Conservation (phyloP, 495 filamentous ascomycete genomes). For the Penicillium pulvis region DNA sequence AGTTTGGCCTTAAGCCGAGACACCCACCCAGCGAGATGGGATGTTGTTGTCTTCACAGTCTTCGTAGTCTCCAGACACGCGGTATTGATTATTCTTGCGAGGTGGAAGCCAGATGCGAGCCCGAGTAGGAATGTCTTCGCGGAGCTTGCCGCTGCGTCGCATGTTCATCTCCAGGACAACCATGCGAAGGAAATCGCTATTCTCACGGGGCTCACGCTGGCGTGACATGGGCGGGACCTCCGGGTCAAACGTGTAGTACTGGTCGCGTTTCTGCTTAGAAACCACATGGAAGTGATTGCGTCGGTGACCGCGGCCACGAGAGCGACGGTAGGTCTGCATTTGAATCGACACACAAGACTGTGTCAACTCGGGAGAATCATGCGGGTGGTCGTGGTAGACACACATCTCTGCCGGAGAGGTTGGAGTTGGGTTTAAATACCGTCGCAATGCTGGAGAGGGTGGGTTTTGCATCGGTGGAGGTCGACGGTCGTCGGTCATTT, state of each 20-base stretch:
- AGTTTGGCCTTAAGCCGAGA: constrained; percentile 29
- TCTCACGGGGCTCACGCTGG: constrained; percentile 89
- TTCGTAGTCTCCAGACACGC: constrained; percentile 33
- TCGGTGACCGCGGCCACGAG: constrained; percentile 35
- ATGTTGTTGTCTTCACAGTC: constrained; percentile 39
- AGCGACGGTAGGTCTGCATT: constrained; percentile 74
- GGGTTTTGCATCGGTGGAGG: constrained; percentile 74
- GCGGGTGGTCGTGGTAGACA: constrained; percentile 51
- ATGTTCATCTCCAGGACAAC: constrained; percentile 98
- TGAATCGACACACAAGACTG: constrained; percentile 73
- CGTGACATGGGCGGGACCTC: constrained; percentile 57
- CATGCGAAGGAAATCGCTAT: constrained; percentile 89
- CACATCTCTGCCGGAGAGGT: constrained; percentile 68
- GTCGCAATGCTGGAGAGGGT: constrained; percentile 82
- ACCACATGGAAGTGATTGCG: constrained; percentile 39
- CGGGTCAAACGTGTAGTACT: constrained; percentile 46
- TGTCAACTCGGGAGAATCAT: constrained; percentile 31
- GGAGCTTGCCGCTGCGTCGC: constrained; percentile 87
- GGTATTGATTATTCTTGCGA: constrained; percentile 53
- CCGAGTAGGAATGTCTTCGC: constrained; percentile 77
- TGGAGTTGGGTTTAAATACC: constrained; percentile 86
- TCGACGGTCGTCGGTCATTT: constrained; percentile 85
- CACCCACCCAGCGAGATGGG: constrained; percentile 46
- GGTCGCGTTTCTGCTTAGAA: constrained; percentile 29
- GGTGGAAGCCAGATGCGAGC: constrained; percentile 89